Evolutionary conservation across 2,329 filamentous ascomycete species (phyloP), one percentile per base, ranked within the genome.

Genomic region (Ophiosphaerella narmari): DNA sequence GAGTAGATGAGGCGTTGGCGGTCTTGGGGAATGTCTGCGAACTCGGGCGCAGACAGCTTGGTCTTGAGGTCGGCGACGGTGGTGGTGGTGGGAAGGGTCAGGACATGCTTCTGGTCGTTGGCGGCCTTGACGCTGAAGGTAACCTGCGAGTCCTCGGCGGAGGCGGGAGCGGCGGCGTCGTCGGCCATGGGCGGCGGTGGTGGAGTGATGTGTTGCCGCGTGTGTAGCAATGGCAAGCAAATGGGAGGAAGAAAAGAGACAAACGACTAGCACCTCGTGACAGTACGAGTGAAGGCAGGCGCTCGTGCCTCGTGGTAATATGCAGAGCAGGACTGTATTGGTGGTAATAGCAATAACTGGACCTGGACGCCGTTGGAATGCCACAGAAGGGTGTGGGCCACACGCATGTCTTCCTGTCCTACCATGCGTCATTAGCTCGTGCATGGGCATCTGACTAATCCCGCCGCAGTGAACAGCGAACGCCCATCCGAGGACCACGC

Each of bases 111-210:
- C 72, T 84, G 86, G 71, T 97, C 92, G 65, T 87, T 88, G n/a
- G 91, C 92, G n/a, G 90, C 90, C 80, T 97, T 99, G 76, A 99
- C 87, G 78, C 91, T 94, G 84, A 99, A 97, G 74, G 90, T 96
- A 77, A 99, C 79, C 66, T 92, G 86, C 67, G 86, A 78, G 68
- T 92, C 90, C 65, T 85, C 82, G 48, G 79, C 73, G 66, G 66
- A 60, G 5, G 43, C 34, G 31, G 67, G 26, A 29, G 26, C 57
- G 60, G 80, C 73, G 62, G 80, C 74, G 68, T 82, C 83, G 74
- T 90, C 87, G 70, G 87, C 82, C 86, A 89, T 90, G 67, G 49
- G 49, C 54, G 50, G 6, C n/a, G 12, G 26, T 2, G 16, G 13
- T 38, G 43, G 5, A 11, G 13, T 46, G 43, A 13, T 42, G 14